Percentiles rank a stretch among this genome's conserved stretches.
Conservation (phyloP, 129 eudicot genomes). For the Silybum marianum region DNA sequence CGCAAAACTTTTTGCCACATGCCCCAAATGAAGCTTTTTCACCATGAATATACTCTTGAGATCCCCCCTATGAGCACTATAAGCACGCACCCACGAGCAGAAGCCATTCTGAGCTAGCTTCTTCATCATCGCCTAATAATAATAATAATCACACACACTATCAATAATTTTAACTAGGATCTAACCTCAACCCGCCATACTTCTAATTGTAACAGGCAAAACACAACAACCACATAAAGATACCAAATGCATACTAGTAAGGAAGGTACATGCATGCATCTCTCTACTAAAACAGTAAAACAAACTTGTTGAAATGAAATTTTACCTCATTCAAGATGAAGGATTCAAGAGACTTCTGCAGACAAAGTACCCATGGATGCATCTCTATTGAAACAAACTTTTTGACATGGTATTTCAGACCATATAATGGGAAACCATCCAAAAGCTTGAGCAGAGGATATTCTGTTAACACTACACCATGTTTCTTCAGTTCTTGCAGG, state of each 20-base stretch:
- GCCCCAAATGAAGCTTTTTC: conserved; percentile 98
- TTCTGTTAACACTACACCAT: conserved; percentile 74
- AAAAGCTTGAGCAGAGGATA: conserved; percentile 76
- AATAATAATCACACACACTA: background rate
- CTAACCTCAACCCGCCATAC: background rate
- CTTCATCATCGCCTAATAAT: conserved; percentile 54
- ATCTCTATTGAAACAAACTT: conserved; percentile 75
- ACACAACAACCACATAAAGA: background rate
- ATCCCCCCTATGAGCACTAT: conserved; percentile 94
- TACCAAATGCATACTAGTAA: background rate
- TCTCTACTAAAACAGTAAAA: background rate
- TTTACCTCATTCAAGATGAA: conserved; percentile 57
- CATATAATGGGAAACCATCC: conserved; percentile 67
- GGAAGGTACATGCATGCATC: background rate
- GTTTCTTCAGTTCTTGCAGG: conserved; percentile 72
- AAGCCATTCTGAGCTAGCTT: conserved; percentile 70
- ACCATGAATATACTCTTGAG: conserved; percentile 83
- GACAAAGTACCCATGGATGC: conserved; percentile 85
- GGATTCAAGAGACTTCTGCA: conserved; percentile 85
- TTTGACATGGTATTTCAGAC: conserved; percentile 46
- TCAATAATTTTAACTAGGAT: background rate
- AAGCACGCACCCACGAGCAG: conserved; percentile 95
- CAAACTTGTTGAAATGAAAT: background rate
- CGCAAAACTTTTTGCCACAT: conserved; percentile 91
- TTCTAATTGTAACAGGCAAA: background rate